Conservation (phyloP, 208 protist species). For the Willaertia magna region DNA sequence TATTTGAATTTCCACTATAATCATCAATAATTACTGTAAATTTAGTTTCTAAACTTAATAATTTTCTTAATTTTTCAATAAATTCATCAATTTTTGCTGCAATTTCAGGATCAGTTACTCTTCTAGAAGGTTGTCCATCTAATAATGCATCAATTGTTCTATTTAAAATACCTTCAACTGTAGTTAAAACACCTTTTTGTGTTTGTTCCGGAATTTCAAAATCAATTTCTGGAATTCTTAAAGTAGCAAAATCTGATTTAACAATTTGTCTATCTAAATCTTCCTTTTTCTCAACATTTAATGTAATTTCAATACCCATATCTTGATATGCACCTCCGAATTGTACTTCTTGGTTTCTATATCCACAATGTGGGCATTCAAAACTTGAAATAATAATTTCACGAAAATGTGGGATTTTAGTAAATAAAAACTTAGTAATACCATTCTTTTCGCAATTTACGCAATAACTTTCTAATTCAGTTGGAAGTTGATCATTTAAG, state of each 20-base stretch:
- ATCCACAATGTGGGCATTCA: constrained; percentile 61
- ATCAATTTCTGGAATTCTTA: constrained; percentile 72
- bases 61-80: background rate
- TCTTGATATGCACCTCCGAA: constrained; percentile 63
- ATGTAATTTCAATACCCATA: constrained; percentile 60
- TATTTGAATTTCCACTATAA: constrained; percentile 35
- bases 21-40: constrained; percentile 36
- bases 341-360: constrained; percentile 62
- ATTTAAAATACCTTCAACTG: constrained; percentile 34
- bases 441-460: constrained; percentile 61
- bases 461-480: constrained; percentile 38
- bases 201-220: constrained; percentile 67
- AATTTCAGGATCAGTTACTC: constrained; percentile 12
- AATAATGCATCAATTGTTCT: constrained; percentile 7
- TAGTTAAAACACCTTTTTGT: constrained; percentile 29
- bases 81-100: constrained; percentile 19
- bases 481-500: background rate
- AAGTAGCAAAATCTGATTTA: constrained; percentile 69
- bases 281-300: constrained; percentile 52
- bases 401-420: constrained; percentile 71
- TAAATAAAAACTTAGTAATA: constrained; percentile 70
- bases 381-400: constrained; percentile 76
- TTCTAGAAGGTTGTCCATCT: constrained; percentile 9
- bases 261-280: constrained; percentile 81
- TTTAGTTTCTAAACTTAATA: background rate